Percentiles rank a stretch among this genome's conserved stretches.
These are phyloP conservation scores for Neonectria magnoliae DNA, from an alignment of 2,329 filamentous ascomycete genomes.

Conservation along the genomic window DNA sequence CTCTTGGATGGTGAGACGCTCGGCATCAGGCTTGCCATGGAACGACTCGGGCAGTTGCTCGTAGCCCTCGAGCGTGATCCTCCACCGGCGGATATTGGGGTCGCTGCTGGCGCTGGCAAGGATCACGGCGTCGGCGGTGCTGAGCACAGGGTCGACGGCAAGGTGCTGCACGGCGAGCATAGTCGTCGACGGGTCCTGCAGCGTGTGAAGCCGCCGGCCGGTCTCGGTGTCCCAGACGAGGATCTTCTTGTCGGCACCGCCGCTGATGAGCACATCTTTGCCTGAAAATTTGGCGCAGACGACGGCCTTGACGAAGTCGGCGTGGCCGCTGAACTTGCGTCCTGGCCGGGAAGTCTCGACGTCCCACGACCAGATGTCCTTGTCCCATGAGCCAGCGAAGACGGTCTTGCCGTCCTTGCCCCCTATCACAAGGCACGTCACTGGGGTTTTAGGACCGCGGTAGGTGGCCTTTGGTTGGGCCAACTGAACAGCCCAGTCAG, in stretches of 20 bases:
- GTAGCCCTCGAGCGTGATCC: slow-evolving; percentile 62
- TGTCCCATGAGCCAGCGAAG: slow-evolving; percentile 95
- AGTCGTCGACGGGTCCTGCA: slow-evolving; percentile 76
- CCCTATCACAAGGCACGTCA: slow-evolving; percentile 79
- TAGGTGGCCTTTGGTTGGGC: slow-evolving; percentile 59
- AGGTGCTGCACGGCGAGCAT: slow-evolving; percentile 86
- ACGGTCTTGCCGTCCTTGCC: slow-evolving; percentile 66
- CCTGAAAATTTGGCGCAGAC: slow-evolving; percentile 69
- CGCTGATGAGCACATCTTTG: slow-evolving; percentile 74
- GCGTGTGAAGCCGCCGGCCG: slow-evolving; percentile 74
- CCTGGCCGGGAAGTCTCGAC: slow-evolving; percentile 63
- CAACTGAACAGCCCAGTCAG: slow-evolving; percentile 40
- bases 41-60: slow-evolving; percentile 64
- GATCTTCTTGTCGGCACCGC: slow-evolving; percentile 81
- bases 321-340: slow-evolving; percentile 78
- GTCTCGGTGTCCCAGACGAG: slow-evolving; percentile 83
- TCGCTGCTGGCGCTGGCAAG: slow-evolving; percentile 86
- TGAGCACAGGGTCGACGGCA: slow-evolving; percentile 74
- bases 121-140: slow-evolving; percentile 59
- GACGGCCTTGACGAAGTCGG: slow-evolving; percentile 91
- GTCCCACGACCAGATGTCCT: slow-evolving; percentile 88
- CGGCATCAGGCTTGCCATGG: slow-evolving; percentile 51
- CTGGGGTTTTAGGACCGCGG: slow-evolving; percentile 79
- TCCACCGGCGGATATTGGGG: slow-evolving; percentile 82
- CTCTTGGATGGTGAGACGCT: slow-evolving; percentile 69